Conservation (phyloP, 345 rosid genomes). For the Salix suchowensis region DNA sequence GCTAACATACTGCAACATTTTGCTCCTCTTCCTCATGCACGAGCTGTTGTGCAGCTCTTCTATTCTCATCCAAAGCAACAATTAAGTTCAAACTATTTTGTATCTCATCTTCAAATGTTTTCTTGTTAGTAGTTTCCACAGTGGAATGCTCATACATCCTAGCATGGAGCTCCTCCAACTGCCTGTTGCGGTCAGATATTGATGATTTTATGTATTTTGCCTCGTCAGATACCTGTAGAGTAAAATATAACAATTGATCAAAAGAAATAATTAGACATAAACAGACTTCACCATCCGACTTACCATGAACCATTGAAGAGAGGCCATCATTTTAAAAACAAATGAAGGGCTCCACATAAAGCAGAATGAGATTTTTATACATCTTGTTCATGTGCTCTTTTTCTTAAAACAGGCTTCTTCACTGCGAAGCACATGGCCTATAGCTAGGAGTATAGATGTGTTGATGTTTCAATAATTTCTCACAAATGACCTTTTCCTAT, state of each 20-base stretch:
- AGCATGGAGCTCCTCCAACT: slow-evolving; percentile 58
- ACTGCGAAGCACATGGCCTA: not conserved
- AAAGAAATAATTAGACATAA: not conserved
- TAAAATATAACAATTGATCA: not conserved
- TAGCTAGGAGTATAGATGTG: not conserved
- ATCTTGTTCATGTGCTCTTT: not conserved
- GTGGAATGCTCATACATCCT: slow-evolving; percentile 57
- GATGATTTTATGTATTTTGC: slow-evolving; percentile 58
- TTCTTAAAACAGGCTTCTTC: not conserved
- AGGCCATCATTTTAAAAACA: not conserved
- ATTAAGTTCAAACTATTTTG: slow-evolving; percentile 50
- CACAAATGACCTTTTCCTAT: not conserved
- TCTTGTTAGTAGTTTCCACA: slow-evolving; percentile 45
- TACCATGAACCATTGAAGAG: not conserved
- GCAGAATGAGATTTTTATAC: not conserved
- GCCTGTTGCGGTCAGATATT: slow-evolving; percentile 62
- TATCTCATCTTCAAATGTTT: slow-evolving; percentile 76
- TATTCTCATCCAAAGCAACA: slow-evolving; percentile 73
- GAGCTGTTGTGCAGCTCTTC: slow-evolving; percentile 65
- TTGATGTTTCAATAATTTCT: not conserved
- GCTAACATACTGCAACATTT: slow-evolving; percentile 61
- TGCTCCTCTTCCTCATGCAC: slow-evolving; percentile 83
- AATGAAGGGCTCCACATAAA: not conserved
- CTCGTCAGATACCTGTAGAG: slow-evolving; percentile 67
- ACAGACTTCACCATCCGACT: not conserved